These are phyloP conservation scores for Neodidymelliopsis sp. DNA, from an alignment of 2,329 filamentous ascomycete species.

Conservation along the genomic window DNA sequence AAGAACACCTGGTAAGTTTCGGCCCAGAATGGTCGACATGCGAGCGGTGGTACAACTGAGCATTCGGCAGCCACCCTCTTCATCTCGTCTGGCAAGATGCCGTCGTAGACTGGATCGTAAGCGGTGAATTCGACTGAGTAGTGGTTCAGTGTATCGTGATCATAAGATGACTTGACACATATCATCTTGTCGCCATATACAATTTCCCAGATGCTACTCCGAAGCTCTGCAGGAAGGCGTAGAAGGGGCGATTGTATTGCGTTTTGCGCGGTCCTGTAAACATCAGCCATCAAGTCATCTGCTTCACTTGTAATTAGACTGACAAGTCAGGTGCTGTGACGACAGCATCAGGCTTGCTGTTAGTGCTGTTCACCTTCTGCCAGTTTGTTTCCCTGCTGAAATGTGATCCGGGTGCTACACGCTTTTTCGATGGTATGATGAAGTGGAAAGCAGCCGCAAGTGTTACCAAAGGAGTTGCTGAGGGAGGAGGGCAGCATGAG, in stretches of 20 bases:
- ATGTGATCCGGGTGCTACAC: not conserved
- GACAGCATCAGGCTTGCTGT: not conserved
- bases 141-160: no score
- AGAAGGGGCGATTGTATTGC: not conserved
- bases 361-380: not conserved
- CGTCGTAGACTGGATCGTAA: no score
- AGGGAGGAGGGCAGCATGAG: not conserved
- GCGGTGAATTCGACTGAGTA: no score
- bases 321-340: not conserved
- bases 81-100: no score
- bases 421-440: not conserved
- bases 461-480: no score
- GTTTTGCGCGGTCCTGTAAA: not conserved
- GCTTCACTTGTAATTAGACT: no score
- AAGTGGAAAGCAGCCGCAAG: no score
- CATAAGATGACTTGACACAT: no score
- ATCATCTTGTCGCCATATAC: not conserved
- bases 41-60: not conserved
- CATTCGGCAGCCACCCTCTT: not conserved
- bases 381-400: not conserved
- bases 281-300: no score
- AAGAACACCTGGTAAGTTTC: not conserved
- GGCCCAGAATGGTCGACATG: not conserved
- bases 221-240: not conserved
- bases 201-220: not conserved